These are phyloP conservation scores for Cladosporium halotolerans DNA, from an alignment of 2,329 filamentous ascomycete species.

Conservation along the genomic window DNA sequence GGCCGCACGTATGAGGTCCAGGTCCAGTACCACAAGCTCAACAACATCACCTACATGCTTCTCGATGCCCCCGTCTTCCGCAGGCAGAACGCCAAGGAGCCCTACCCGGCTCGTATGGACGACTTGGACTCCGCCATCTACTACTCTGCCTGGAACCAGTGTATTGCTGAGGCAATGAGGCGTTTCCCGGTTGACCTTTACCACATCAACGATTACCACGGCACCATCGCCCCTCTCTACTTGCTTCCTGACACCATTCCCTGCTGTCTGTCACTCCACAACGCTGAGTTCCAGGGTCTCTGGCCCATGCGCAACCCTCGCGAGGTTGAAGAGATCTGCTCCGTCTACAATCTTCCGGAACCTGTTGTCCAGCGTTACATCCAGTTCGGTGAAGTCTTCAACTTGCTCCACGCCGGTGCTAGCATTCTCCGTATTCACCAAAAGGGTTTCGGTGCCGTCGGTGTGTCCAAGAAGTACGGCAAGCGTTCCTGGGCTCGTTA, in stretches of 20 bases:
- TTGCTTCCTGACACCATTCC: constrained; percentile 58
- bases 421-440: constrained; percentile 62
- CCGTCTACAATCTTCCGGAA: constrained; percentile 56
- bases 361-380: constrained; percentile 56
- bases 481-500: constrained; percentile 61
- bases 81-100: constrained; percentile 55
- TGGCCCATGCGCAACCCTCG: constrained; percentile 60
- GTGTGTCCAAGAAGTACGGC: constrained; percentile 63
- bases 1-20: constrained; percentile 55
- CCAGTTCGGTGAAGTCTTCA: constrained; percentile 64
- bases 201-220: constrained; percentile 62
- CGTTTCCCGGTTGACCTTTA: constrained; percentile 60
- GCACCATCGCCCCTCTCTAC: constrained; percentile 57
- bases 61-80: constrained; percentile 62
- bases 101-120: constrained; percentile 63
- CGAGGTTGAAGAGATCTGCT: constrained; percentile 58
- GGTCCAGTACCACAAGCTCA: constrained; percentile 57
- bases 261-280: constrained; percentile 59
- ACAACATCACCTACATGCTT: constrained; percentile 63
- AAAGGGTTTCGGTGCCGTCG: constrained; percentile 61
- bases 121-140: constrained; percentile 62
- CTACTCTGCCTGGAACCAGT: constrained; percentile 66
- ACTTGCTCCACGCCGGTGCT: constrained; percentile 60
- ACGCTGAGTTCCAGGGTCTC: constrained; percentile 63
- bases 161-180: constrained; percentile 57